Conservation (phyloP, 106 monocot genomes). For the Hemerocallis citrina region DNA sequence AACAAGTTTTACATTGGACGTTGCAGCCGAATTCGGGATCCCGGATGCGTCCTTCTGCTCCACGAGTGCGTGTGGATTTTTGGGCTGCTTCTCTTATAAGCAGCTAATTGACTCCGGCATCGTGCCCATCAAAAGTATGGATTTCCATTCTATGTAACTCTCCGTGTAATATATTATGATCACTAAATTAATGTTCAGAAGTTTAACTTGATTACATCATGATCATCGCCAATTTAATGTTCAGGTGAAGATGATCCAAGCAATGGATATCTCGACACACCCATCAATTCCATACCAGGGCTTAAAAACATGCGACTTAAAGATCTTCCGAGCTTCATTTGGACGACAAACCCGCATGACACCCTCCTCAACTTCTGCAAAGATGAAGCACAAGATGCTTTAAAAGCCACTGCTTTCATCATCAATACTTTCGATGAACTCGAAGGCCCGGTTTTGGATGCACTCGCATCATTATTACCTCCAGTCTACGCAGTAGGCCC, state of each 20-base stretch:
- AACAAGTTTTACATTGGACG: slow-evolving; percentile 14
- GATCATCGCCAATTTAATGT: background rate
- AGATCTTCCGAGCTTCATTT: slow-evolving; percentile 38
- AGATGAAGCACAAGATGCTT: background rate
- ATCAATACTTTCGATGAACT: slow-evolving; percentile 53
- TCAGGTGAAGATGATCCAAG: slow-evolving; percentile 22
- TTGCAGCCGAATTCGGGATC: slow-evolving; percentile 2
- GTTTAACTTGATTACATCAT: background rate
- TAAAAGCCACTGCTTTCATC: slow-evolving; percentile 25
- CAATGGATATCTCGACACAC: slow-evolving; percentile 37
- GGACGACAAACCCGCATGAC: slow-evolving; percentile 24
- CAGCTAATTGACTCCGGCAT: background rate
- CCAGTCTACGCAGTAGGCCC: slow-evolving; percentile 42
- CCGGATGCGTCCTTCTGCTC: slow-evolving; percentile 14
- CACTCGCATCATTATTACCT: slow-evolving; percentile 21
- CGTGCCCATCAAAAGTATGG: slow-evolving; percentile 13
- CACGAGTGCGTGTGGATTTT: slow-evolving; percentile 16
- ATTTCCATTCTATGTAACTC: too few species aligned
- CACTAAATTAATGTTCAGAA: too few species aligned
- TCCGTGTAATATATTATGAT: background rate
- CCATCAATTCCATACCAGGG: slow-evolving; percentile 32
- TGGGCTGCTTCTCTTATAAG: slow-evolving; percentile 6
- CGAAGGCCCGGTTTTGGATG: slow-evolving; percentile 24
- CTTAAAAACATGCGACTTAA: slow-evolving; percentile 27
- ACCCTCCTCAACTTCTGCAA: slow-evolving; percentile 17